Conservation (phyloP, 257 asterid species). For the Salvia miltiorrhiza region DNA sequence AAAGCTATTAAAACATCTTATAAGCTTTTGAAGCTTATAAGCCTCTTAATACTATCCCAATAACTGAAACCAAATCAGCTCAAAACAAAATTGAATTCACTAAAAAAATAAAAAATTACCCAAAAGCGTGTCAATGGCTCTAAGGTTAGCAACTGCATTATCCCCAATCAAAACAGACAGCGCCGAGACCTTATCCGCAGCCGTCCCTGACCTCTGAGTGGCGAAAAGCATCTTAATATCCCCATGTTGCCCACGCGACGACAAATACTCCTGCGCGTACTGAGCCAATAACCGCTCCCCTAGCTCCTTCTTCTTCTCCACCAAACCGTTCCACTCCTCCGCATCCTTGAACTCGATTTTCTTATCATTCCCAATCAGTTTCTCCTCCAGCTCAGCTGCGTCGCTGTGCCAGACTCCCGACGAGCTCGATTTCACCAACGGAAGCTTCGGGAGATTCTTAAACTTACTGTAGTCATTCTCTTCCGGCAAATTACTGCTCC, state of each 20-base stretch:
- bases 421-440: conserved; percentile 56
- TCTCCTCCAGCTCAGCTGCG: conserved; percentile 66
- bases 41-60: background rate
- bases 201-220: conserved; percentile 93
- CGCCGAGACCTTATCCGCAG: conserved; percentile 94
- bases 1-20: no score
- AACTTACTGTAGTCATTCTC: conserved; percentile 34
- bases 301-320: conserved; percentile 74
- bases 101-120: conserved; percentile 43
- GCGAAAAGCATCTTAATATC: conserved; percentile 86
- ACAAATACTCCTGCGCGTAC: conserved; percentile 65
- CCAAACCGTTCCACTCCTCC: conserved; percentile 70
- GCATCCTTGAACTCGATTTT: conserved; percentile 42
- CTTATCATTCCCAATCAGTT: conserved; percentile 55
- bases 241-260: conserved; percentile 73
- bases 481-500: conserved; percentile 13
- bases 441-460: conserved; percentile 69
- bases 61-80: background rate
- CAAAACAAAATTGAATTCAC: background rate
- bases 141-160: conserved; percentile 78
- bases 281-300: conserved; percentile 81
- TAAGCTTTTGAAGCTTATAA: no score
- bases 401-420: conserved; percentile 66
- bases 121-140: conserved; percentile 73
- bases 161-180: conserved; percentile 87